Evolutionary conservation across 371 early-diverging fungal genomes (phyloP).

Genomic region (Saksenaea vasiformis): DNA sequence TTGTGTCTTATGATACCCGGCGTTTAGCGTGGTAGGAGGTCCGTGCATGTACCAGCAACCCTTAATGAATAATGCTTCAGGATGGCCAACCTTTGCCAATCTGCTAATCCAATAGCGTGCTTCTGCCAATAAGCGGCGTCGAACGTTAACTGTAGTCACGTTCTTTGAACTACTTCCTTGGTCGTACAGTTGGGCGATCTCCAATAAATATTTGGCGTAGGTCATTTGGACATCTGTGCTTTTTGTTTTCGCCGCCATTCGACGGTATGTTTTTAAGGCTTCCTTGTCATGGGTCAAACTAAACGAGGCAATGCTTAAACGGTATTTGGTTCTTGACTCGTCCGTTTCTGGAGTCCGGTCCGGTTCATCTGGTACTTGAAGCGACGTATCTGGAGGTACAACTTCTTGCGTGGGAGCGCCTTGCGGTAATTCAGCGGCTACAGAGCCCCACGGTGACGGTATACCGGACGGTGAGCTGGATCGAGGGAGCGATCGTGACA

Average conservation of each 20-base stretch:
- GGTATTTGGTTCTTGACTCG: neutral
- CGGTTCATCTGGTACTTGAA: neutral
- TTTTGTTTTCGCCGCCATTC: slow-evolving; percentile 75
- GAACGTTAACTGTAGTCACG: slow-evolving; percentile 12
- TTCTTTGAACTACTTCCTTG: slow-evolving; percentile 1
- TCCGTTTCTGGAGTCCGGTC: neutral
- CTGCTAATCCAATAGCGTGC: slow-evolving; percentile 76
- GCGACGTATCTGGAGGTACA: neutral
- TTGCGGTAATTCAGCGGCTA: neutral
- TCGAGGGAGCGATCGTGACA: neutral
- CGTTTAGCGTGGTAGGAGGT: neutral
- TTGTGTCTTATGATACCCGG: slow-evolving; percentile 3
- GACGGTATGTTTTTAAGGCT: slow-evolving; percentile 61
- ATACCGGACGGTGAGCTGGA: slow-evolving; percentile 7
- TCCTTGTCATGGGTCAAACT: slow-evolving; percentile 25
- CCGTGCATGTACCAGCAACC: slow-evolving; percentile 62
- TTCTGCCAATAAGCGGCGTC: slow-evolving; percentile 46
- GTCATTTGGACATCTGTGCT: slow-evolving; percentile 67
- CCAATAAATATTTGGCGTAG: slow-evolving; percentile 72
- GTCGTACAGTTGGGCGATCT: slow-evolving; percentile 38
- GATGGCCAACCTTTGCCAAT: slow-evolving; percentile 63
- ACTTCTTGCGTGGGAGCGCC: neutral
- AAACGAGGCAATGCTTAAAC: slow-evolving; percentile 16
- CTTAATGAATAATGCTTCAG: slow-evolving; percentile 74
- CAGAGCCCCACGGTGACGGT: slow-evolving; percentile 21